Conservation (phyloP, 2,329 filamentous ascomycete species). For the Aureobasidium sp. region DNA sequence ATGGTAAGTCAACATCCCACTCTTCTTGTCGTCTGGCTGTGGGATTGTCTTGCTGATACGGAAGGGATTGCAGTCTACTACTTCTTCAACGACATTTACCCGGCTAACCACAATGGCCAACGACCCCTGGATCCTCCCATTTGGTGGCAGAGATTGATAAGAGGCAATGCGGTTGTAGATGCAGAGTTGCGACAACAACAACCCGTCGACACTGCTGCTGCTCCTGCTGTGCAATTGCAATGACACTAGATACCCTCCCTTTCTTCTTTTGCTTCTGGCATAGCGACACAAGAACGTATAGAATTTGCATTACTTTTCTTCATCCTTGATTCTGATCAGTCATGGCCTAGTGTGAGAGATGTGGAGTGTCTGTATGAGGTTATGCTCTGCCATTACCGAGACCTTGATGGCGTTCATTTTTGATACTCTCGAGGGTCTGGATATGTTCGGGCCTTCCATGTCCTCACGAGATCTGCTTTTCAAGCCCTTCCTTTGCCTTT, state of each 20-base stretch:
- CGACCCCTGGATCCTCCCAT: conserved; percentile 79
- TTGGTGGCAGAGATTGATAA: conserved; percentile 71
- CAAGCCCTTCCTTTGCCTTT: neutral
- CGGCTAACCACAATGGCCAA: conserved; percentile 76
- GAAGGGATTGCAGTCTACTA: conserved; percentile 63
- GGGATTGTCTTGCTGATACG: neutral
- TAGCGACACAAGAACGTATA: neutral
- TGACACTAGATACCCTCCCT: neutral
- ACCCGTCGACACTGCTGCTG: neutral
- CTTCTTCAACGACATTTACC: conserved; percentile 96
- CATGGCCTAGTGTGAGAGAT: too few species aligned
- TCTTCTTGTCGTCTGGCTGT: neutral
- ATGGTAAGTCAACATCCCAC: conserved; percentile 43
- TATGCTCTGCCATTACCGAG: neutral
- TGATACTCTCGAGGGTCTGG: neutral
- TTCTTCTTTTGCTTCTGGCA: neutral
- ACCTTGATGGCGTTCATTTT: neutral
- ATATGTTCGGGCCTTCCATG: too few species aligned
- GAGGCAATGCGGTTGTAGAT: conserved; percentile 4
- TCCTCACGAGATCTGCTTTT: too few species aligned
- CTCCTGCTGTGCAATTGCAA: neutral
- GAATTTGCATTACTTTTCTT: neutral
- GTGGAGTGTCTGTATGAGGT: too few species aligned
- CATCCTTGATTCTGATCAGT: neutral
- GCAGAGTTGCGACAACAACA: neutral